Evolutionary conservation across 352 stramenopile genomes (phyloP), one percentile per base, ranked within the genome.

Genomic region (Halophytophthora batemanensis): DNA sequence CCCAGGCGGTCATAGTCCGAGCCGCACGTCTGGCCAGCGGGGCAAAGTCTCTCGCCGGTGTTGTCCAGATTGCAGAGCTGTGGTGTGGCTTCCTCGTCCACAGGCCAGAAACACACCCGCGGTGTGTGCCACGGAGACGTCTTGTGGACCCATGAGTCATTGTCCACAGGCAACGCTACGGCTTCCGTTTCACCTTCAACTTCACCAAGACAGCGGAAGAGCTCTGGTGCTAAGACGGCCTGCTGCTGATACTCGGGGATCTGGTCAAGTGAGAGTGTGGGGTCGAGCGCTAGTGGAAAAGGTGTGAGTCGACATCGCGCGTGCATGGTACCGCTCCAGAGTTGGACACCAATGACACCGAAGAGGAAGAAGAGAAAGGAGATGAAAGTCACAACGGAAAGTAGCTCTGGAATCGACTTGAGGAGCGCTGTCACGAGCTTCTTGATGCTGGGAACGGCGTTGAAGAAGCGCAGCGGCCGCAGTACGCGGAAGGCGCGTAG

Each of bases 351-450:
- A 13, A 95, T 71, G 29, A 96, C 88, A 13, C 74, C 82, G 38
- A 95, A 96, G 23, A 96, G 61, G 36, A 92, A 87, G 45, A 93
- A 95, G 18, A 93, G 52, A 33, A 96, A 95, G 1, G 51, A 66
- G n/a, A 93, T 53, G 48, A 96, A 77, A 3, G 77, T 74, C 8
- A 92, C 71, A 14, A 93, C 83, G 13, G 89, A 87, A 31, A 89
- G 38, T 12, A 96, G 76, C 35, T 83, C 69, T 3, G 78, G 79
- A 17, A 96, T 82, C 17, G 81, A 91, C 36, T 74, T 64, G 33
- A 96, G 70, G 21, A 96, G 45, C 19, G 82, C 64, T 21, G 68
- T 76, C 21, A 93, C 75, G 19, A 94, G 67, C 38, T 78, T 74
- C 50, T 82, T 77, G 39, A 77, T 68, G 13, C 67, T 53, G n/a